phyloP scores from a whole-genome alignment of 2,329 filamentous ascomycete species.

The Fusarium mangiferae region DNA sequence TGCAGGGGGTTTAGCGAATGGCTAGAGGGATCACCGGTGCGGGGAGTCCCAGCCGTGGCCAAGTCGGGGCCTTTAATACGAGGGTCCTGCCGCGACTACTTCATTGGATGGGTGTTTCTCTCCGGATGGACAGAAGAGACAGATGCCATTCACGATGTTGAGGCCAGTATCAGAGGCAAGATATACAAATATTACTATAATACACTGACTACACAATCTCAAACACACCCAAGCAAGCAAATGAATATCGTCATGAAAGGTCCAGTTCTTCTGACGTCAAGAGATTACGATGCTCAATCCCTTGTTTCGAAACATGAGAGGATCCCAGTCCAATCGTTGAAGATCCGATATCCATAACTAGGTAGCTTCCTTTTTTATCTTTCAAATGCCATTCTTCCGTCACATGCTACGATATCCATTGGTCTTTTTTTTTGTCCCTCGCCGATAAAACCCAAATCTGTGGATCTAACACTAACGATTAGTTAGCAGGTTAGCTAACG shows the following conservation, averaged over 20 bases:
- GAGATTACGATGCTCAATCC: conserved; percentile 33
- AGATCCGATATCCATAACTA: conserved; percentile 23
- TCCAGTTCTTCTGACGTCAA: conserved; percentile 27
- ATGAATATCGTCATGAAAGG: conserved; percentile 28
- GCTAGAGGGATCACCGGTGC: conserved; percentile 33
- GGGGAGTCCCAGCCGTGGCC: conserved; percentile 35
- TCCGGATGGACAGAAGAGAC: background rate
- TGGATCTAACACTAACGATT: conserved; percentile 27
- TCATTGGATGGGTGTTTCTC: conserved; percentile 22
- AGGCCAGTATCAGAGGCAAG: background rate
- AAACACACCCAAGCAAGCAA: background rate
- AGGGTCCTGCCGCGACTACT: conserved; percentile 28
- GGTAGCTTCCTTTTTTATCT: background rate
- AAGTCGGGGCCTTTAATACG: conserved; percentile 33
- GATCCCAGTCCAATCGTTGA: conserved; percentile 12
- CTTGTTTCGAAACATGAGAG: conserved; percentile 29
- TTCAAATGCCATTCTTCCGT: conserved; percentile 24
- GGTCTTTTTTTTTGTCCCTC: background rate
- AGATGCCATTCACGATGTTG: conserved; percentile 4
- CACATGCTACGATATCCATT: conserved; percentile 24
- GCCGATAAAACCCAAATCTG: conserved; percentile 39
- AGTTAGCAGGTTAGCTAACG: background rate
- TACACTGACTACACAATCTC: background rate
- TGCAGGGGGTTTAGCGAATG: conserved; percentile 23
- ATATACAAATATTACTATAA: background rate